Evolutionary conservation across 306 rosid genomes (phyloP).

Genomic region (Prunus kanzakura): DNA sequence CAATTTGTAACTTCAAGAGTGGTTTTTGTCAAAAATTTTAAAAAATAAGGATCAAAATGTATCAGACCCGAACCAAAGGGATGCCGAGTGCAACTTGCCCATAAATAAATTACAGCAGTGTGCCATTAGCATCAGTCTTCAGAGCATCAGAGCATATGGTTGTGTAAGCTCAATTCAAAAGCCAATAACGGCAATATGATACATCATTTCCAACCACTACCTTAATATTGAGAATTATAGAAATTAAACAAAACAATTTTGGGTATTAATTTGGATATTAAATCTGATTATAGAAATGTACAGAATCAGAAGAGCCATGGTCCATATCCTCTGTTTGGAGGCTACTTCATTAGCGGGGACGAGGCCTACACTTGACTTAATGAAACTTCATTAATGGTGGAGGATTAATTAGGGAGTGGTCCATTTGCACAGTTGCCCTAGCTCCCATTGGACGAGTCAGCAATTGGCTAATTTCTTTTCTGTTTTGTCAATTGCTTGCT

Average conservation of each 20-base stretch:
- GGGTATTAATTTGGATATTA: background rate
- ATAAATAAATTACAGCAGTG: background rate
- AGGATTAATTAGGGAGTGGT: background rate
- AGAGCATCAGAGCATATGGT: background rate
- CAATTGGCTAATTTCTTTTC: background rate
- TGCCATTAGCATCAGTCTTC: no score
- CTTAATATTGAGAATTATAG: background rate
- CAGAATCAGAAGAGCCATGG: background rate
- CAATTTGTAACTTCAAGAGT: no score
- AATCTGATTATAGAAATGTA: no score
- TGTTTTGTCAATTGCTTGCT: background rate
- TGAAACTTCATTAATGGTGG: background rate
- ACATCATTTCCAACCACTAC: background rate
- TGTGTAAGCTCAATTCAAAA: background rate
- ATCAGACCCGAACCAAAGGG: no score
- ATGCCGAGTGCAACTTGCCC: no score
- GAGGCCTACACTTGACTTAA: background rate
- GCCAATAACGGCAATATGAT: background rate
- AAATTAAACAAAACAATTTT: background rate
- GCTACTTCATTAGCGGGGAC: background rate
- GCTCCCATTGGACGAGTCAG: background rate
- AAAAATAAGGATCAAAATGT: no score
- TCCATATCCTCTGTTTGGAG: background rate
- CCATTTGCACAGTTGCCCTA: background rate
- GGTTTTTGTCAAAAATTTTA: no score